These are phyloP conservation scores for Pyrus pyrifolia DNA, from an alignment of 306 rosid species.

Conservation along the genomic window DNA sequence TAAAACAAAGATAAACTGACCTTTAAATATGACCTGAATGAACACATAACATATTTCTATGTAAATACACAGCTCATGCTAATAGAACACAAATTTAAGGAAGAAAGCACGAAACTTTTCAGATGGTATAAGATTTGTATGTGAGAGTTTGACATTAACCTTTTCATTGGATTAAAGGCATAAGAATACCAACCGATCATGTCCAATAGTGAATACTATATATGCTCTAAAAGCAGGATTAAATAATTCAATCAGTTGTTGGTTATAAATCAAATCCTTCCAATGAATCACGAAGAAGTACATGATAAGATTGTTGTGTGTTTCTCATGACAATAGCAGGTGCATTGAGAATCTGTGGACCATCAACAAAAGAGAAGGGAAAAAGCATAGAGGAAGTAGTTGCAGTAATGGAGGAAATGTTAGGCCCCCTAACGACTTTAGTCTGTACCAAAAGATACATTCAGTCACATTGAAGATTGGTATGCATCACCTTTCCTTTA, in stretches of 20 bases:
- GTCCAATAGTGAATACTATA: neutral
- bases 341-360: conserved; percentile 26
- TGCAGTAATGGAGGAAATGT: neutral
- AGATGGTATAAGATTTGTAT: neutral
- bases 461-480: conserved; percentile 29
- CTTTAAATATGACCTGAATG: too few species aligned
- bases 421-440: conserved; percentile 10
- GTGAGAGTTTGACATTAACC: neutral
- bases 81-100: neutral
- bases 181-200: neutral
- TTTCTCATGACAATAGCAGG: conserved; percentile 24
- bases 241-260: neutral
- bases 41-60: neutral
- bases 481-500: conserved; percentile 35
- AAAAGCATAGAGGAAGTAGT: conserved; percentile 2
- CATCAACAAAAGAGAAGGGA: conserved; percentile 4
- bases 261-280: conserved; percentile 2
- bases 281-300: conserved; percentile 15
- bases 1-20: too few species aligned
- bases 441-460: conserved; percentile 17
- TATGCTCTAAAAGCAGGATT: neutral
- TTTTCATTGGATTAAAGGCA: neutral
- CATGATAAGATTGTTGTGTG: conserved; percentile 8
- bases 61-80: neutral
- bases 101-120: neutral